Evolutionary conservation across 139 green algal genomes (phyloP).

Genomic region (Coccomyxa sp.): DNA sequence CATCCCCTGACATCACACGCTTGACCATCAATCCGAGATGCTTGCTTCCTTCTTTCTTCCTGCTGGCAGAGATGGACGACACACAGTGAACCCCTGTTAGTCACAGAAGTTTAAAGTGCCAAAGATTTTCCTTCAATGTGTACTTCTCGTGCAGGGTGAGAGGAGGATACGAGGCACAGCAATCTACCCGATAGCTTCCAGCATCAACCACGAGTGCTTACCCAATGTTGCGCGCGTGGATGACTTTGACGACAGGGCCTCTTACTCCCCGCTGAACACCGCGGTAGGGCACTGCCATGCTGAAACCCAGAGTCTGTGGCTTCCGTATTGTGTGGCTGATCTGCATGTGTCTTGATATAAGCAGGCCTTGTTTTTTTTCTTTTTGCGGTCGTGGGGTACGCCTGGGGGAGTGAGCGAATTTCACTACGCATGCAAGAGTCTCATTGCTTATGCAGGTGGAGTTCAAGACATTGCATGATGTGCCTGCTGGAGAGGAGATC

Average conservation of each 20-base stretch:
- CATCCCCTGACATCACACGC: neutral
- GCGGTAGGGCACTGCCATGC: neutral
- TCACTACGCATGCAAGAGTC: neutral
- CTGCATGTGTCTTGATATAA: too few species aligned
- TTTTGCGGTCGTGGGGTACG: neutral
- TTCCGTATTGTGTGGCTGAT: neutral
- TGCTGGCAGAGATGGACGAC: too few species aligned
- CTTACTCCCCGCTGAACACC: neutral
- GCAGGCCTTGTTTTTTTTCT: too few species aligned
- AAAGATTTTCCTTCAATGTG: neutral
- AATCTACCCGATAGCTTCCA: slow-evolving; percentile 14
- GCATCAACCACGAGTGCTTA: slow-evolving; percentile 34
- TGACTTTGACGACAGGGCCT: slow-evolving; percentile 14
- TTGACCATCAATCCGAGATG: too few species aligned
- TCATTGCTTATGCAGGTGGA: neutral
- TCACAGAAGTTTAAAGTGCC: too few species aligned
- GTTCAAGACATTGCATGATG: slow-evolving; percentile 17
- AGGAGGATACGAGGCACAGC: slow-evolving; percentile 16
- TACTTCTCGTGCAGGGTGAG: slow-evolving; percentile 4
- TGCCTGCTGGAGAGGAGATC: slow-evolving; percentile 40
- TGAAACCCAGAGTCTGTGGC: neutral
- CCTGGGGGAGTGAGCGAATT: neutral
- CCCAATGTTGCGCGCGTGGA: slow-evolving; percentile 30
- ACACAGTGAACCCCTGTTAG: too few species aligned
- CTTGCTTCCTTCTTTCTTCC: too few species aligned